These are phyloP conservation scores for Helminthosporium solani DNA, from an alignment of 2,329 filamentous ascomycete genomes.

Conservation along the genomic window DNA sequence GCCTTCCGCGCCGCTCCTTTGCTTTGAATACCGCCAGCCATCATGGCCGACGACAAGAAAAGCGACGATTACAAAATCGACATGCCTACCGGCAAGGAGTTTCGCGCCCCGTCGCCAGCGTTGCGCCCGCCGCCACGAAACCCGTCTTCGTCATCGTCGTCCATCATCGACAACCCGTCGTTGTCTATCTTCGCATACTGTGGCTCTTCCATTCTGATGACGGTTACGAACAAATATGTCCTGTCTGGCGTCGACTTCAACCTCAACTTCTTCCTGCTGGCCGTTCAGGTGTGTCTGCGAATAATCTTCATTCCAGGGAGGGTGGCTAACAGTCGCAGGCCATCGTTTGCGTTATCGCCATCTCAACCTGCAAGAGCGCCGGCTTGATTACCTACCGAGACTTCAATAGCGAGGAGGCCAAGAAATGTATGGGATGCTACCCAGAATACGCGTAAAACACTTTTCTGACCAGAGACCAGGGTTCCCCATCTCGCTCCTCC, in stretches of 20 bases:
- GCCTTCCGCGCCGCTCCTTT: constrained; percentile 5
- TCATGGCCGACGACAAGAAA: constrained; percentile 88
- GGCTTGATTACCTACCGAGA: constrained; percentile 79
- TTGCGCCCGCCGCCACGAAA: constrained; percentile 42
- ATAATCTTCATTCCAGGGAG: not conserved
- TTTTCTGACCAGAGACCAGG: constrained; percentile 53
- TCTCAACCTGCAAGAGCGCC: constrained; percentile 75
- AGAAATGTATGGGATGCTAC: constrained; percentile 70
- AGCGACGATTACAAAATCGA: constrained; percentile 74
- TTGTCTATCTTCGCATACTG: constrained; percentile 89
- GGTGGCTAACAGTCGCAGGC: constrained; percentile 57
- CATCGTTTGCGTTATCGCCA: constrained; percentile 82
- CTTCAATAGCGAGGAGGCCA: constrained; percentile 87
- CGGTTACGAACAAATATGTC: constrained; percentile 99
- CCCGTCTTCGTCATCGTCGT: constrained; percentile 19
- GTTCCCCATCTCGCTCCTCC: constrained; percentile 93
- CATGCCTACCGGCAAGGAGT: constrained; percentile 53
- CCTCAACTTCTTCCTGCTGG: constrained; percentile 92
- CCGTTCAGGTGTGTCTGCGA: constrained; percentile 71
- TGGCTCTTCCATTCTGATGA: constrained; percentile 97
- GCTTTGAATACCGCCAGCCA: constrained; percentile 26
- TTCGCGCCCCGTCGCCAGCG: constrained; percentile 48
- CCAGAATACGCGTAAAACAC: not conserved
- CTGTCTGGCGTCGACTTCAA: constrained; percentile 91
- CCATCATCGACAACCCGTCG: constrained; percentile 70